A percentile compares a stretch with the other conserved stretches of the same genome.
These are phyloP conservation scores for Cyberlindnera mrakii DNA, from an alignment of 805 yeast species.

Conservation along the genomic window DNA sequence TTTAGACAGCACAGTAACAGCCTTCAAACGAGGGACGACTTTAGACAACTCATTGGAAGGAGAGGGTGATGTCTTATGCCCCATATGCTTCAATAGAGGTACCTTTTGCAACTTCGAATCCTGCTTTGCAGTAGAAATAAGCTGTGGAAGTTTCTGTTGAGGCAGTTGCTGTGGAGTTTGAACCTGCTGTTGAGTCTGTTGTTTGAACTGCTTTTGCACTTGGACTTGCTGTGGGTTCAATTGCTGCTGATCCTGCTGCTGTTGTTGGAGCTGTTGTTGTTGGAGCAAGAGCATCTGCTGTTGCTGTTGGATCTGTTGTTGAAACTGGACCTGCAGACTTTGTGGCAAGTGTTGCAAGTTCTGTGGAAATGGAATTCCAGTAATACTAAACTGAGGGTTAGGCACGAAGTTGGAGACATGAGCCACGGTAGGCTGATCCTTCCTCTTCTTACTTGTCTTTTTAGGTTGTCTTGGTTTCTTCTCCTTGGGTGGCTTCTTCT, in stretches of 20 bases:
- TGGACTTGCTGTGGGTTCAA: conserved; percentile 1
- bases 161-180: not conserved
- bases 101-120: not conserved
- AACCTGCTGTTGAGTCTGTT: not conserved
- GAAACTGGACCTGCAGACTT: conserved; percentile 19
- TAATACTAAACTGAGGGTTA: conserved; percentile 11
- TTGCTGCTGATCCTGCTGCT: conserved; percentile 10
- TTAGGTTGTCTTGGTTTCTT: conserved; percentile 25
- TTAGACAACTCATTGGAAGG: not conserved
- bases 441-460: conserved; percentile 23
- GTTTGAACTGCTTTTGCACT: conserved; percentile 1
- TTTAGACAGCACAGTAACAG: conserved; percentile 1
- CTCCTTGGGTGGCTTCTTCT: conserved; percentile 20
- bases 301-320: conserved; percentile 21
- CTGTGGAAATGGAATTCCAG: conserved; percentile 18
- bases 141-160: not conserved
- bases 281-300: conserved; percentile 11
- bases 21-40: not conserved
- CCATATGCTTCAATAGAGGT: not conserved
- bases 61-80: not conserved
- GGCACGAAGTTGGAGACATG: conserved; percentile 21
- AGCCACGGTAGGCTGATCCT: conserved; percentile 16
- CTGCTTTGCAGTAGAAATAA: not conserved
- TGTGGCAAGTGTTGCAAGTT: conserved; percentile 19
- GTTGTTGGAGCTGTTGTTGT: conserved; percentile 16